These are phyloP conservation scores for Arabidopsis suecica DNA, from an alignment of 345 rosid species.

Conservation along the genomic window DNA sequence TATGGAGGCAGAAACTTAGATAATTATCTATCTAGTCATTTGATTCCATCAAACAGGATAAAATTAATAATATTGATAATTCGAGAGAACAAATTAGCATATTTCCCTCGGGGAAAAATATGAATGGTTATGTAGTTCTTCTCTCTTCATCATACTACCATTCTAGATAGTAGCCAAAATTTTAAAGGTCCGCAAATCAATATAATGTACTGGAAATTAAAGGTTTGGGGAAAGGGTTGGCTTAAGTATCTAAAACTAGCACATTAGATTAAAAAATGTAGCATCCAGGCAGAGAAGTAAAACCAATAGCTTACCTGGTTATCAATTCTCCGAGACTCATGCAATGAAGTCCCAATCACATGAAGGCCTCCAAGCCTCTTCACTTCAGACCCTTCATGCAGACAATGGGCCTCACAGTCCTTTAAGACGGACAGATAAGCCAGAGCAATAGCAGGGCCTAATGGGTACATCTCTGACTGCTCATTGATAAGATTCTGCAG, in stretches of 20 bases:
- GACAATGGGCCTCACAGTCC: conserved; percentile 89
- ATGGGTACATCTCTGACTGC: conserved; percentile 89
- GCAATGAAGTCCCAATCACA: conserved; percentile 94
- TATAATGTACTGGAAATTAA: background rate
- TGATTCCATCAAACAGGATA: conserved; percentile 19
- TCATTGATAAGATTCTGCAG: conserved; percentile 72
- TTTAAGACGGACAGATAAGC: conserved; percentile 82
- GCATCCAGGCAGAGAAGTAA: conserved; percentile 3
- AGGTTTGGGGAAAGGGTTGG: background rate
- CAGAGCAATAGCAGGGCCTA: conserved; percentile 87
- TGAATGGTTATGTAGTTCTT: conserved; percentile 18
- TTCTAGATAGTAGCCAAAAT: conserved; percentile 16
- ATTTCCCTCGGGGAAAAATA: background rate
- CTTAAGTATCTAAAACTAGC: conserved; percentile 6
- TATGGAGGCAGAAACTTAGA: conserved; percentile 21
- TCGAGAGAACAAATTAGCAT: background rate
- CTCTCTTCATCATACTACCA: conserved; percentile 10
- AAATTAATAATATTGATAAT: background rate
- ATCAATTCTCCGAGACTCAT: conserved; percentile 96
- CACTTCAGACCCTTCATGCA: conserved; percentile 87
- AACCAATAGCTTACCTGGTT: conserved; percentile 68
- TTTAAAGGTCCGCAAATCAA: conserved; percentile 2
- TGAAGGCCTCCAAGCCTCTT: conserved; percentile 96
- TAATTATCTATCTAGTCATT: conserved; percentile 22
- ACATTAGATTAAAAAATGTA: conserved; percentile 10